phyloP scores from a whole-genome alignment of 2,329 filamentous ascomycete genomes.

The Talaromyces sp. region DNA sequence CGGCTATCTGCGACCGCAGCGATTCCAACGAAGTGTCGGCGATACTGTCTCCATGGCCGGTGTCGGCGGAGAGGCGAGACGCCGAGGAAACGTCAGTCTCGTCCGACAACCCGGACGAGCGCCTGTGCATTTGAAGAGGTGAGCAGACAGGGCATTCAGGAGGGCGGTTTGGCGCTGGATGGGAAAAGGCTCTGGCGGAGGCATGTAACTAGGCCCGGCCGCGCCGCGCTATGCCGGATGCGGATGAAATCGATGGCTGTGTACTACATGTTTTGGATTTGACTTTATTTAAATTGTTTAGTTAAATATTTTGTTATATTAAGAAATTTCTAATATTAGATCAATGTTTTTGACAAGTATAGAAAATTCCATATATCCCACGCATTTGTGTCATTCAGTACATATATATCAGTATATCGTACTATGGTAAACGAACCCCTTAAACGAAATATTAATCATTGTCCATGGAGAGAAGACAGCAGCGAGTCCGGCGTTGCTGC shows the following conservation, averaged over 20 bases:
- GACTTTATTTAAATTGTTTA: neutral
- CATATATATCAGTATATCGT: neutral
- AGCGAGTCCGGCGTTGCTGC: constrained; percentile 10
- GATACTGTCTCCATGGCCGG: constrained; percentile 25
- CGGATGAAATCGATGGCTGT: neutral
- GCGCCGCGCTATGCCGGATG: neutral
- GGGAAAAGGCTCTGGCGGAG: neutral
- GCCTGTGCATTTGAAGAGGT: constrained; percentile 41
- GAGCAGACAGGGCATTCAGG: constrained; percentile 31
- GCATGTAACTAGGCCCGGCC: neutral
- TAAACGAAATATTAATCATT: neutral
- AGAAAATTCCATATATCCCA: too few species aligned
- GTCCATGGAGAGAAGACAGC: constrained; percentile 9
- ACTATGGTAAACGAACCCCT: too few species aligned
- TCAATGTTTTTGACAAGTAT: neutral
- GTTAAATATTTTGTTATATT: neutral
- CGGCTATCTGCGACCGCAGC: constrained; percentile 31
- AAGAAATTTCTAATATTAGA: neutral
- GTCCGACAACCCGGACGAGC: constrained; percentile 41
- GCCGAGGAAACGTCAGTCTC: constrained; percentile 33
- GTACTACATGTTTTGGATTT: too few species aligned
- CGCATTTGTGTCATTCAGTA: neutral
- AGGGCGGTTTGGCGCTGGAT: neutral
- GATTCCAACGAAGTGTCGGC: constrained; percentile 20
- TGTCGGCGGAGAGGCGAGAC: constrained; percentile 28